These are phyloP conservation scores for Thraustochytrium sp. DNA, from an alignment of 352 stramenopile genomes.

Conservation along the genomic window DNA sequence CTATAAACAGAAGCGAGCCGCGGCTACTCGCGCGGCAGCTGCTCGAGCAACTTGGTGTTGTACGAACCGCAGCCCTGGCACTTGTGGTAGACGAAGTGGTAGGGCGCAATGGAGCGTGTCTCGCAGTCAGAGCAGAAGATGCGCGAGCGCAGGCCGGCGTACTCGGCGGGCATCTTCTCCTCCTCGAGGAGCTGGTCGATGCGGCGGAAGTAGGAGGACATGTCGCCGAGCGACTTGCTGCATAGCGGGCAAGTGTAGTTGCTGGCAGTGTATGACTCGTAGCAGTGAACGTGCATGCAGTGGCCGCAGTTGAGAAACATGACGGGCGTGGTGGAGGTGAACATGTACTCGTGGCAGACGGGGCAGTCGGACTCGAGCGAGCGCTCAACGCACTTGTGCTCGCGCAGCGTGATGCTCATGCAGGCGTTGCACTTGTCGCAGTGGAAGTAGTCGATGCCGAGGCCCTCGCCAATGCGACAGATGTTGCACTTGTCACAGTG, in stretches of 20 bases:
- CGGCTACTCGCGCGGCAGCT: neutral
- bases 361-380: constrained; percentile 92
- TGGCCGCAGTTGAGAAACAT: constrained; percentile 89
- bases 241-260: constrained; percentile 25
- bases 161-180: constrained; percentile 56
- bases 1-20: neutral
- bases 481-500: constrained; percentile 97
- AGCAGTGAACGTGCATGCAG: constrained; percentile 92
- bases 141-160: constrained; percentile 55
- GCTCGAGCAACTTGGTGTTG: constrained; percentile 55
- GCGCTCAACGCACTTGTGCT: constrained; percentile 88
- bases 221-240: constrained; percentile 26
- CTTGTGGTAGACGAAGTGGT: constrained; percentile 67
- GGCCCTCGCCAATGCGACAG: constrained; percentile 78
- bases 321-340: constrained; percentile 86
- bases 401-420: constrained; percentile 79
- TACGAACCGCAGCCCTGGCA: constrained; percentile 62
- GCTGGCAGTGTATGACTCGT: constrained; percentile 46
- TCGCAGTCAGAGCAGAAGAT: constrained; percentile 68
- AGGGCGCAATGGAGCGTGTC: constrained; percentile 58
- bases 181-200: constrained; percentile 51
- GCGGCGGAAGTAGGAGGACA: neutral
- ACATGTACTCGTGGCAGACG: constrained; percentile 90
- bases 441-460: constrained; percentile 94
- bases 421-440: constrained; percentile 96